Percentiles rank a stretch among this genome's conserved stretches.
Conservation (phyloP, 108 stramenopile genomes). For the Hondaea fermentalgiana region DNA sequence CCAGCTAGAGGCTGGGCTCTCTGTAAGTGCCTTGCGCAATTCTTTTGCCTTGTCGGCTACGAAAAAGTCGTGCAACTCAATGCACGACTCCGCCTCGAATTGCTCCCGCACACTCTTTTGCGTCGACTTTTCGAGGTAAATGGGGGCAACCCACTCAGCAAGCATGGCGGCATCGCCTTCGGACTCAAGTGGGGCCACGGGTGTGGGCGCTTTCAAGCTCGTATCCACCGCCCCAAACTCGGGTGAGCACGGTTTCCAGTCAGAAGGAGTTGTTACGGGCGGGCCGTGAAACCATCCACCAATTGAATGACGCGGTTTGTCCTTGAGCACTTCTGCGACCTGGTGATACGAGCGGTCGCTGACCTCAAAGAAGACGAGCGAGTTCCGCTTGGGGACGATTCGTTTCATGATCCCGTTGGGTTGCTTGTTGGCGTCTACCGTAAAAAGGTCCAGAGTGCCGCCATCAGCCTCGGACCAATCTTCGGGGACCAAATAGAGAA, state of each 20-base stretch:
- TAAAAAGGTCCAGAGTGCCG: conserved; percentile 17
- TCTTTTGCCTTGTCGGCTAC: background rate
- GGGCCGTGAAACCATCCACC: conserved; percentile 24
- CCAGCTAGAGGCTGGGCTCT: background rate
- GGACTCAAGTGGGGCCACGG: background rate
- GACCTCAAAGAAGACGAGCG: conserved; percentile 22
- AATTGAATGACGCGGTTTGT: conserved; percentile 2
- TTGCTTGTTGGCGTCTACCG: background rate
- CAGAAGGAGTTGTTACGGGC: background rate
- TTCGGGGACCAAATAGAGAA: conserved; percentile 19
- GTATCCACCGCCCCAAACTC: background rate
- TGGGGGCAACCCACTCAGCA: background rate
- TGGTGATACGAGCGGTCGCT: conserved; percentile 1
- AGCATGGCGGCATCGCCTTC: background rate
- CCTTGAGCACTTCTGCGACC: conserved; percentile 22
- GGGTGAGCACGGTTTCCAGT: background rate
- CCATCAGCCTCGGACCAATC: conserved; percentile 23
- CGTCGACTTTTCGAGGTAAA: background rate
- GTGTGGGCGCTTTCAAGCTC: background rate
- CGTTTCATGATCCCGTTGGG: background rate
- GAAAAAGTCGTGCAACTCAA: conserved; percentile 6
- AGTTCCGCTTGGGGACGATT: conserved; percentile 11
- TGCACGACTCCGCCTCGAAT: background rate
- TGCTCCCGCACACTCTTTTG: background rate
- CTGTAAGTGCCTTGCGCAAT: background rate